Conservation (phyloP, 2,329 filamentous ascomycete species). For the Exophiala phaeomuriformis region DNA sequence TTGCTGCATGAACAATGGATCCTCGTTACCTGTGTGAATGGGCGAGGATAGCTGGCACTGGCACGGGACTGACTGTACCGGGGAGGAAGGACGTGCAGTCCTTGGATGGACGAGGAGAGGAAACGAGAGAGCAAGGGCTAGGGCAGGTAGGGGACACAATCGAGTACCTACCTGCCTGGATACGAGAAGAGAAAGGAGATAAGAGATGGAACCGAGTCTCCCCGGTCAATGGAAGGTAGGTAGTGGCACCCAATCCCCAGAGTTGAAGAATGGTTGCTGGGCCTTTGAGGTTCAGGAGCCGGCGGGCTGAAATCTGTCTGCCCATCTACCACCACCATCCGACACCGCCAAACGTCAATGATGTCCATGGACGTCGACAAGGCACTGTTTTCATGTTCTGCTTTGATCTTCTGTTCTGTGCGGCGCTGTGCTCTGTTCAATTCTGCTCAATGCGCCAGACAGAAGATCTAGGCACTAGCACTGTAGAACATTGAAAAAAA, state of each 20-base stretch:
- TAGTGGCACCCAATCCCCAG: neutral
- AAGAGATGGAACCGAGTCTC: neutral
- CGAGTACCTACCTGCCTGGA: too few species aligned
- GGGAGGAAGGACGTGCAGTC: neutral
- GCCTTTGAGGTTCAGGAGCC: too few species aligned
- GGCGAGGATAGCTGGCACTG: too few species aligned
- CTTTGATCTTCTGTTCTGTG: neutral
- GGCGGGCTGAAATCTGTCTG: too few species aligned
- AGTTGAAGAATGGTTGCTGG: neutral
- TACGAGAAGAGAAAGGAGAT: neutral
- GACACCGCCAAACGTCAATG: neutral
- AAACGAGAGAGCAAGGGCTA: neutral
- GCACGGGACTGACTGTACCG: too few species aligned
- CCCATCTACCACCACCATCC: too few species aligned
- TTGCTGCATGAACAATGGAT: too few species aligned
- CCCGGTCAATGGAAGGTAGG: neutral
- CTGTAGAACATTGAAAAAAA: neutral
- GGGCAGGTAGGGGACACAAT: too few species aligned
- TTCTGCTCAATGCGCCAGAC: neutral
- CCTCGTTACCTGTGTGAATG: too few species aligned
- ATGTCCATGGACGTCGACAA: conserved; percentile 7
- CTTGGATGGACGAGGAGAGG: neutral
- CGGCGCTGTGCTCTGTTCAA: too few species aligned
- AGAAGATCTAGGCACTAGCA: neutral
- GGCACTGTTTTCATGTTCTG: neutral